Conservation (phyloP, 1,284 basidiomycete species). For the Ceratobasidium sp. region DNA sequence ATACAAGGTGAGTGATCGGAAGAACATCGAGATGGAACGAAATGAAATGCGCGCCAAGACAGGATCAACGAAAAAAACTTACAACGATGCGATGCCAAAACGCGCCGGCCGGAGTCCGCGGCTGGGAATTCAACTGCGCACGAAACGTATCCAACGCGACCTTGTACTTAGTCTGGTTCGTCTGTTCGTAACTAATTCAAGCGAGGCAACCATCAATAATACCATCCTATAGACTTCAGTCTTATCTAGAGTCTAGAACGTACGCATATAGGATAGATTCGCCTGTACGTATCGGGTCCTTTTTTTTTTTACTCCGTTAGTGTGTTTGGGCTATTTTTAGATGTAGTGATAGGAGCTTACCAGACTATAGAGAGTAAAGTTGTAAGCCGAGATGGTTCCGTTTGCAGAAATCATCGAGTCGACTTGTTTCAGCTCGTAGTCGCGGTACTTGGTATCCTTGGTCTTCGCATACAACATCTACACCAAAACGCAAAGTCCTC, state of each 20-base stretch:
- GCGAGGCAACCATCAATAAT: conserved; percentile 14
- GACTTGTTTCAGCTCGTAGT: conserved; percentile 33
- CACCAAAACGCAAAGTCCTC: no score
- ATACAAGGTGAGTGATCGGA: background rate
- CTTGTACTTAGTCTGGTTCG: conserved; percentile 43
- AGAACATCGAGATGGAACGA: background rate
- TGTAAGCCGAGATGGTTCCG: conserved; percentile 25
- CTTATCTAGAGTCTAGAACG: no score
- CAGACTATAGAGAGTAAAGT: conserved; percentile 40
- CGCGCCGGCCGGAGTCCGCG: conserved; percentile 36
- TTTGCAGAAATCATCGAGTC: conserved; percentile 40
- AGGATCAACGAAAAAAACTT: background rate
- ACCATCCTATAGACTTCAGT: background rate
- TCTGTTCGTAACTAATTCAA: conserved; percentile 31
- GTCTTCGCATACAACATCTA: conserved; percentile 33
- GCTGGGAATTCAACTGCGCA: conserved; percentile 31
- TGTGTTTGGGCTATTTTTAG: no score
- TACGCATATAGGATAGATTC: conserved; percentile 44
- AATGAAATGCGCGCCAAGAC: background rate
- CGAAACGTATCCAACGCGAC: conserved; percentile 41
- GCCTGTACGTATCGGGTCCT: conserved; percentile 40
- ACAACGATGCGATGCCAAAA: conserved; percentile 42
- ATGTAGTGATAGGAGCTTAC: no score
- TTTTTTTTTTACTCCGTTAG: no score
- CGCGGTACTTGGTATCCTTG: conserved; percentile 16